Evolutionary conservation across 2,329 filamentous ascomycete species (phyloP).

Genomic region (Blastomyces emzantsi): DNA sequence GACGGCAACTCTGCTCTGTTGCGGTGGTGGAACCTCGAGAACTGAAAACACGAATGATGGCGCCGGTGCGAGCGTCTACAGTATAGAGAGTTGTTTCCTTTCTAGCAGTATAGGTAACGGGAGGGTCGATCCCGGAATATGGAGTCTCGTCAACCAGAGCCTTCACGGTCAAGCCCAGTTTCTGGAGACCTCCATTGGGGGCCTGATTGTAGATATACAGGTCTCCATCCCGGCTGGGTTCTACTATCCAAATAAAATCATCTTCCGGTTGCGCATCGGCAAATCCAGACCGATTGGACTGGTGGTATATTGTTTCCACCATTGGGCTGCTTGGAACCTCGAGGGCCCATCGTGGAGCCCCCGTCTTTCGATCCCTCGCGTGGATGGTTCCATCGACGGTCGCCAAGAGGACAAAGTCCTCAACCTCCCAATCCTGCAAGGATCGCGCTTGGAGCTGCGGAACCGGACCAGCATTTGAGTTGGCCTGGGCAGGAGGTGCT

Average conservation of each 20-base stretch:
- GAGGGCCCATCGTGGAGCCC: conserved; percentile 75
- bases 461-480: conserved; percentile 57
- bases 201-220: conserved; percentile 79
- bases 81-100: conserved; percentile 88
- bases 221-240: conserved; percentile 77
- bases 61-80: conserved; percentile 76
- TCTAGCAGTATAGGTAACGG: conserved; percentile 79
- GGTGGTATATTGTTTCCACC: conserved; percentile 80
- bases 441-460: conserved; percentile 91
- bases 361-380: conserved; percentile 79
- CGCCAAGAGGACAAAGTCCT: conserved; percentile 99
- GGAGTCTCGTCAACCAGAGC: conserved; percentile 77
- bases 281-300: conserved; percentile 55
- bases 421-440: conserved; percentile 98
- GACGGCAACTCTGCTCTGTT: conserved; percentile 64
- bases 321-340: conserved; percentile 70
- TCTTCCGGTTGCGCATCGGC: conserved; percentile 57
- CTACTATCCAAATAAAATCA: conserved; percentile 90
- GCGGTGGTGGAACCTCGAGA: conserved; percentile 60
- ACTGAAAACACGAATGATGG: conserved; percentile 75
- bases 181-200: conserved; percentile 38
- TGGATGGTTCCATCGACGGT: conserved; percentile 97
- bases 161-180: conserved; percentile 51
- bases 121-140: conserved; percentile 63
- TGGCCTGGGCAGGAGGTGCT: conserved; percentile 76